A percentile compares a stretch with the other conserved stretches of the same genome.
These are phyloP conservation scores for Ophiocordyceps australis DNA, from an alignment of 2,329 filamentous ascomycete genomes.

Conservation along the genomic window DNA sequence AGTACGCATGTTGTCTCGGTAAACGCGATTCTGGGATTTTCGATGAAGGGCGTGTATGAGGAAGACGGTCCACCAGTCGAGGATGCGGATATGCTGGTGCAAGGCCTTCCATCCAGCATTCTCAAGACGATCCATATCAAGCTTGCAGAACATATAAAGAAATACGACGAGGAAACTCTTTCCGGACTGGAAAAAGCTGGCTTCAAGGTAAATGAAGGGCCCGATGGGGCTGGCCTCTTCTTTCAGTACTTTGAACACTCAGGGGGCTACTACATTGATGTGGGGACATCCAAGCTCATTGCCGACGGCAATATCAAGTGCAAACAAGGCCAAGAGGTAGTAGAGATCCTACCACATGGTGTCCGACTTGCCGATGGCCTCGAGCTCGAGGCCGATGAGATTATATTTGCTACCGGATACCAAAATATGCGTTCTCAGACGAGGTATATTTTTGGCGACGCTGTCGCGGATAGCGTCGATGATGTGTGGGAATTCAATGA, in stretches of 20 bases:
- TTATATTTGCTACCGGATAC: slow-evolving; percentile 47
- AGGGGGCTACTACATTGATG: slow-evolving; percentile 55
- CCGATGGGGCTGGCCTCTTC: slow-evolving; percentile 36
- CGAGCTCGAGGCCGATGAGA: slow-evolving; percentile 39
- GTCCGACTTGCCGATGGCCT: slow-evolving; percentile 33
- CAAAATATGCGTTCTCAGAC: slow-evolving; percentile 50
- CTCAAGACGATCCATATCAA: slow-evolving; percentile 38
- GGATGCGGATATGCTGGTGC: slow-evolving; percentile 44
- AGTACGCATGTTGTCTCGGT: slow-evolving; percentile 46
- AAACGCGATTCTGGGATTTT: slow-evolving; percentile 29
- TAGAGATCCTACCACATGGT: slow-evolving; percentile 24
- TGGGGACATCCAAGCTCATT: slow-evolving; percentile 44
- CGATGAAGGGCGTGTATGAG: slow-evolving; percentile 29
- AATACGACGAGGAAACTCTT: slow-evolving; percentile 18
- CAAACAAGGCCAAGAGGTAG: slow-evolving; percentile 37
- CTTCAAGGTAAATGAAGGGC: slow-evolving; percentile 40
- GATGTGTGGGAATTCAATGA: slow-evolving; percentile 46
- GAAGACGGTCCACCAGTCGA: slow-evolving; percentile 40
- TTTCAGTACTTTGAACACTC: slow-evolving; percentile 47
- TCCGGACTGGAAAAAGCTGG: slow-evolving; percentile 32
- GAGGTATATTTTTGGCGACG: slow-evolving; percentile 41
- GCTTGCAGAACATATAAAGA: slow-evolving; percentile 14
- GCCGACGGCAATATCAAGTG: slow-evolving; percentile 45
- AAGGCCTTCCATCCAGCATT: slow-evolving; percentile 38
- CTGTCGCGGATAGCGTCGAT: slow-evolving; percentile 35